Evolutionary conservation across 1,284 basidiomycete species (phyloP).

Genomic region (Trichosporon ovoides): DNA sequence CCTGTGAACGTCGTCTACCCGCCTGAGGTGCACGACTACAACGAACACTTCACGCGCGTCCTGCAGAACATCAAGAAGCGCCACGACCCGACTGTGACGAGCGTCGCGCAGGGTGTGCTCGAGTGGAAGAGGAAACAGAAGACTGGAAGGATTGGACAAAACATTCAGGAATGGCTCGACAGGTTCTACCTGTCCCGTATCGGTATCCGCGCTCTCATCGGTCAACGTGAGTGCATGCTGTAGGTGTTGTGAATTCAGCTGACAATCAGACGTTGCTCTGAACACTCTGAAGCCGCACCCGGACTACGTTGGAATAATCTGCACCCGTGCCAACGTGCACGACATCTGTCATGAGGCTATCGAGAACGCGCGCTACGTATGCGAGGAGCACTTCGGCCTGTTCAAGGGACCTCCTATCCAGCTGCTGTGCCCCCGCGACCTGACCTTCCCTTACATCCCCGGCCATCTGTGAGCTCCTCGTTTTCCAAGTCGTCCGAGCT

Average conservation of each 20-base stretch:
- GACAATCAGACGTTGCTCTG: slow-evolving; percentile 69
- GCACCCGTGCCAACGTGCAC: slow-evolving; percentile 90
- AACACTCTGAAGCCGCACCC: slow-evolving; percentile 82
- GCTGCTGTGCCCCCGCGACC: slow-evolving; percentile 82
- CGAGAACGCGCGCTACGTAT: slow-evolving; percentile 93
- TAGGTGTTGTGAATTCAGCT: background rate
- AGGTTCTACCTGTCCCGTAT: slow-evolving; percentile 97
- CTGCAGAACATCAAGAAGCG: slow-evolving; percentile 87
- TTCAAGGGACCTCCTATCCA: slow-evolving; percentile 96
- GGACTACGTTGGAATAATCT: slow-evolving; percentile 97
- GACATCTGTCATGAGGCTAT: slow-evolving; percentile 98
- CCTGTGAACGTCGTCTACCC: slow-evolving; percentile 69
- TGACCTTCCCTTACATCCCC: slow-evolving; percentile 92
- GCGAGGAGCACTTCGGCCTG: slow-evolving; percentile 92
- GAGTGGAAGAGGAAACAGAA: slow-evolving; percentile 57
- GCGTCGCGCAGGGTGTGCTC: slow-evolving; percentile 78
- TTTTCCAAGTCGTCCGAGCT: background rate
- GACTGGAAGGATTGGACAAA: slow-evolving; percentile 57
- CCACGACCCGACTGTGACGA: slow-evolving; percentile 97
- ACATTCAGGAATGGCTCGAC: slow-evolving; percentile 93
- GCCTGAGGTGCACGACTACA: slow-evolving; percentile 90
- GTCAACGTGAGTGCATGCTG: slow-evolving; percentile 52
- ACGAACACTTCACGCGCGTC: slow-evolving; percentile 79
- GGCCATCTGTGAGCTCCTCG: slow-evolving; percentile 63
- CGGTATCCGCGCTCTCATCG: slow-evolving; percentile 91